These are phyloP conservation scores for Dianthus caryophyllus DNA, from an alignment of 148 eudicot species.

Conservation along the genomic window DNA sequence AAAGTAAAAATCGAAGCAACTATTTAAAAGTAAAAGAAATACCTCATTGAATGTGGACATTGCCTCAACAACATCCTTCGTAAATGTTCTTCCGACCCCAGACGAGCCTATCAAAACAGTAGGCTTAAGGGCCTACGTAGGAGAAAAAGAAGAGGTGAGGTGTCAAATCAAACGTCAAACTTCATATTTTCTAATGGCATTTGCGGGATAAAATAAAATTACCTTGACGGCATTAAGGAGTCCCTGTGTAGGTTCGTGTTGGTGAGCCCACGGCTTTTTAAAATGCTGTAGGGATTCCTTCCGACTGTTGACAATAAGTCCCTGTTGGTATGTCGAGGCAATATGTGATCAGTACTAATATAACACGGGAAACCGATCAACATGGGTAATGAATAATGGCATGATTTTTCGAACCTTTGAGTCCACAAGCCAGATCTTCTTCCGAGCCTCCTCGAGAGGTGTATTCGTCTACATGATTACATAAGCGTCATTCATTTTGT, in stretches of 20 bases:
- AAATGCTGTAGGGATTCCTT: constrained; percentile 73
- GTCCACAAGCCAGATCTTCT: constrained; percentile 91
- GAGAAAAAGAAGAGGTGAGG: constrained; percentile 6
- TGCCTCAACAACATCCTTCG: constrained; percentile 83
- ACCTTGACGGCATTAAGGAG: constrained; percentile 87
- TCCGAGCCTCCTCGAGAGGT: constrained; percentile 87
- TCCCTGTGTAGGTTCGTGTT: constrained; percentile 72
- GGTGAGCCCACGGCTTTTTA: constrained; percentile 98
- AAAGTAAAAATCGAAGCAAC: too few relatives aligned
- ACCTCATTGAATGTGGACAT: constrained; percentile 90
- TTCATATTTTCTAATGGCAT: neutral
- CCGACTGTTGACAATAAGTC: constrained; percentile 80
- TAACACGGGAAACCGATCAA: constrained; percentile 1
- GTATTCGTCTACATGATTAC: constrained; percentile 53
- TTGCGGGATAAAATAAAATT: neutral
- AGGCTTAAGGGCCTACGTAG: constrained; percentile 69
- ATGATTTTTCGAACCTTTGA: constrained; percentile 56
- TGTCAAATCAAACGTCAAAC: neutral
- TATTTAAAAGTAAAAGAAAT: constrained; percentile 10
- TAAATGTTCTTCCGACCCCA: constrained; percentile 85
- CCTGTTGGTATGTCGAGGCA: constrained; percentile 39
- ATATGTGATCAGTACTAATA: neutral
- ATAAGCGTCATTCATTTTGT: constrained; percentile 9
- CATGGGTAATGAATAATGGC: neutral
- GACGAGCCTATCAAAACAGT: constrained; percentile 95